A percentile compares a stretch with the other conserved stretches of the same genome.
Conservation (phyloP, 805 yeast genomes). For the Lipomyces yamadae region DNA sequence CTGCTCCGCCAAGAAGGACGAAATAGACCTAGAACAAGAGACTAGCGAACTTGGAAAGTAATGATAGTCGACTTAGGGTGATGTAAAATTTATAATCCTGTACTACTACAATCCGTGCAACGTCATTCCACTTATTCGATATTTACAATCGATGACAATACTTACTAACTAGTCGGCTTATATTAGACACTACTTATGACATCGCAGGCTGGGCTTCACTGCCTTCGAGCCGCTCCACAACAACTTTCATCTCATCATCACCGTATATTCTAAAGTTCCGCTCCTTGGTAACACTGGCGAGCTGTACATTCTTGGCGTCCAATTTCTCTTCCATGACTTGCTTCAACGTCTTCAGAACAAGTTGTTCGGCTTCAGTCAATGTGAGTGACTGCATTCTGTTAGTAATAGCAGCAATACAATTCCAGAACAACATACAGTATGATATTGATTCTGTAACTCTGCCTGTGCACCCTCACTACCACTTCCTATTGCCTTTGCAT, state of each 20-base stretch:
- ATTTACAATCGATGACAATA: constrained; percentile 5
- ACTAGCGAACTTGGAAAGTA: neutral
- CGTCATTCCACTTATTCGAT: constrained; percentile 4
- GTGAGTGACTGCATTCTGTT: constrained; percentile 63
- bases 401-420: neutral
- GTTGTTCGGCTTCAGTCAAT: constrained; percentile 86
- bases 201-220: constrained; percentile 20
- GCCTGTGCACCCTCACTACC: constrained; percentile 99
- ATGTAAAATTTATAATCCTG: neutral
- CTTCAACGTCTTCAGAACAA: constrained; percentile 85
- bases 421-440: constrained; percentile 50
- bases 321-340: constrained; percentile 99
- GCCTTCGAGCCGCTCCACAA: constrained; percentile 64
- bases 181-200: neutral
- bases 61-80: neutral
- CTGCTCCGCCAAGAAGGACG: neutral
- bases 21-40: neutral
- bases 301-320: constrained; percentile 92
- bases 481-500: constrained; percentile 98
- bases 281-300: constrained; percentile 87
- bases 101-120: neutral
- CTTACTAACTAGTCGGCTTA: neutral
- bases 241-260: constrained; percentile 80
- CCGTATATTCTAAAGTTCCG: constrained; percentile 84
- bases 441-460: constrained; percentile 95